phyloP scores from a whole-genome alignment of 2,329 filamentous ascomycete species.

The Penicillium janthinellum region DNA sequence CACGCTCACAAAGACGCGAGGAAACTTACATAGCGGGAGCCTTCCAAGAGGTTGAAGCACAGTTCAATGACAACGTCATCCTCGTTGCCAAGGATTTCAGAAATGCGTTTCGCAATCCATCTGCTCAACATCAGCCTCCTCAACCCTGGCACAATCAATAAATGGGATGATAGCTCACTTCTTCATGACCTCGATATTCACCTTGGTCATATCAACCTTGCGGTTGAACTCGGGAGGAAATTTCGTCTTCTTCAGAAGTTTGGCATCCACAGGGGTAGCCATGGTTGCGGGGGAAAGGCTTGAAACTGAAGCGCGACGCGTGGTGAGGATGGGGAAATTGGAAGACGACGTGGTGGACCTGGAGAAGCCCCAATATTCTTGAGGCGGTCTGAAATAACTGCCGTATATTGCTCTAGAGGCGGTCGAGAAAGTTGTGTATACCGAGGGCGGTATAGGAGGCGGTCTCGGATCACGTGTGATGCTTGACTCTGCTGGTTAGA shows the following conservation, averaged over 20 bases:
- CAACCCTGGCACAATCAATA: constrained; percentile 6
- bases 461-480: background rate
- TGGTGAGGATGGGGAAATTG: background rate
- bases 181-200: constrained; percentile 97
- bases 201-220: constrained; percentile 96
- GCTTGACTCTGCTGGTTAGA: no score
- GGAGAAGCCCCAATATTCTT: background rate
- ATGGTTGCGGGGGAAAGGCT: constrained; percentile 50
- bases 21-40: constrained; percentile 68
- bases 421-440: background rate
- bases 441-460: background rate
- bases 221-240: constrained; percentile 91
- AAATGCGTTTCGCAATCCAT: constrained; percentile 91
- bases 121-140: constrained; percentile 49
- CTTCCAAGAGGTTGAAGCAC: constrained; percentile 69
- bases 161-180: constrained; percentile 62
- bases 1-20: background rate
- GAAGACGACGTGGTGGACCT: constrained; percentile 1
- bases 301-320: constrained; percentile 1
- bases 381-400: background rate
- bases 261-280: constrained; percentile 84
- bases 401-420: background rate
- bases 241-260: constrained; percentile 86
- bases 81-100: constrained; percentile 84
- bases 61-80: constrained; percentile 96